Percentiles rank a stretch among this genome's conserved stretches.
Conservation (phyloP, 495 filamentous ascomycete genomes). For the Apodospora peruviana region DNA sequence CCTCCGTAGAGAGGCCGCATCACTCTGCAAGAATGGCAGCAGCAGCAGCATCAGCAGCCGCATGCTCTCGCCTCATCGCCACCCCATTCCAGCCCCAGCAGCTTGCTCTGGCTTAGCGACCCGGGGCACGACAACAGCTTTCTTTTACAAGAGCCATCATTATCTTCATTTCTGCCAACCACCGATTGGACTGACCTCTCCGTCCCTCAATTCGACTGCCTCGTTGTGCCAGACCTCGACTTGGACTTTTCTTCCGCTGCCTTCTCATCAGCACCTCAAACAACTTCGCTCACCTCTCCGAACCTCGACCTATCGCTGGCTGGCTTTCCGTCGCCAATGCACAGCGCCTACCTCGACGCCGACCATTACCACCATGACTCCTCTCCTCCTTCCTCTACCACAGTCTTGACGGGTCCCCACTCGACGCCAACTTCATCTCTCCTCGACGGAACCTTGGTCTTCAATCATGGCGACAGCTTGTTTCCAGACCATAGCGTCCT, state of each 20-base stretch:
- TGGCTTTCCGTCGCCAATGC: background rate
- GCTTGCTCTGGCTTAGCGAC: background rate
- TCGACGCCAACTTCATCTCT: background rate
- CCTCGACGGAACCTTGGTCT: background rate
- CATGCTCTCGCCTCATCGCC: slow-evolving; percentile 2
- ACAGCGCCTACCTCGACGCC: background rate
- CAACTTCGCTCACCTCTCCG: background rate
- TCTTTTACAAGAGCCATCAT: background rate
- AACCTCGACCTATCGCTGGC: background rate
- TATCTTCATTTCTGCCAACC: background rate
- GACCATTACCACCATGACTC: background rate
- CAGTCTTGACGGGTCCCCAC: background rate
- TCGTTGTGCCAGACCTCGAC: background rate
- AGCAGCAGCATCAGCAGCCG: slow-evolving; percentile 16
- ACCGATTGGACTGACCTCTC: background rate
- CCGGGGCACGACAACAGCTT: background rate
- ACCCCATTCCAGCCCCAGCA: slow-evolving; percentile 9
- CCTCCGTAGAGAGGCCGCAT: slow-evolving; percentile 18
- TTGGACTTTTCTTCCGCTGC: background rate
- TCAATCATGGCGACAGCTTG: background rate
- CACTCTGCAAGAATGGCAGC: slow-evolving; percentile 24
- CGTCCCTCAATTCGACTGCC: background rate
- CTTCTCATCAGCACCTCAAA: background rate
- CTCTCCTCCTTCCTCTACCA: background rate
- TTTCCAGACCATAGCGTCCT: background rate